Percentiles rank a stretch among this genome's conserved stretches.
Conservation (phyloP, 768 basidiomycete genomes). For the Lactarius deliciosus region DNA sequence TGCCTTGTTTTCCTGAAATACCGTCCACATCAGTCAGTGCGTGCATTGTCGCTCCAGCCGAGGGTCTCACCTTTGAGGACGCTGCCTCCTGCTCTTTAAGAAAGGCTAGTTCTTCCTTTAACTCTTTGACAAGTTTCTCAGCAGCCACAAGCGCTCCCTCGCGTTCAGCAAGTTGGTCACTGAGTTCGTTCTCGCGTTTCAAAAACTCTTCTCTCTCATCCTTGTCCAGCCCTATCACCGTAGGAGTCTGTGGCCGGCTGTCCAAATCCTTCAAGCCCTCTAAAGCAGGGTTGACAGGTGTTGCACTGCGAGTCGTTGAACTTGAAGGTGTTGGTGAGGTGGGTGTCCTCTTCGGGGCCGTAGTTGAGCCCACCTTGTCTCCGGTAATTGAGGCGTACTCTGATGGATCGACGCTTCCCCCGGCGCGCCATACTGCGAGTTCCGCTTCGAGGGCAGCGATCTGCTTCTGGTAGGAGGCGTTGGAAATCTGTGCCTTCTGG, state of each 20-base stretch:
- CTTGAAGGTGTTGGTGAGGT: slow-evolving; percentile 67
- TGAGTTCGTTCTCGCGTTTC: slow-evolving; percentile 93
- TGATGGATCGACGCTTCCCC: slow-evolving; percentile 77
- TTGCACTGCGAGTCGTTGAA: slow-evolving; percentile 64
- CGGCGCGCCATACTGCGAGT: slow-evolving; percentile 83
- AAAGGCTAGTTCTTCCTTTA: slow-evolving; percentile 85
- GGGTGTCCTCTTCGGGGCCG: slow-evolving; percentile 47
- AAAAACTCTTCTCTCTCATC: slow-evolving; percentile 98
- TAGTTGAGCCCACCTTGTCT: slow-evolving; percentile 49
- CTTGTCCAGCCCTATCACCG: slow-evolving; percentile 83
- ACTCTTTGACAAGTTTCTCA: slow-evolving; percentile 83
- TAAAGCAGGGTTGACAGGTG: slow-evolving; percentile 70
- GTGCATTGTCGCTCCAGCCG: slow-evolving; percentile 10
- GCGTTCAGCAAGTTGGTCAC: slow-evolving; percentile 88
- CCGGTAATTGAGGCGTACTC: slow-evolving; percentile 72
- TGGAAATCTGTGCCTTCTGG: slow-evolving; percentile 84
- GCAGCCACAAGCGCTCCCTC: slow-evolving; percentile 78
- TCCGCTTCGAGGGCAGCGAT: slow-evolving; percentile 91
- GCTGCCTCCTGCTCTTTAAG: slow-evolving; percentile 88
- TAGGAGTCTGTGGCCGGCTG: slow-evolving; percentile 91
- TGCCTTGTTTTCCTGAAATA: slow-evolving; percentile 80
- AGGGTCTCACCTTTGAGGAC: slow-evolving; percentile 61
- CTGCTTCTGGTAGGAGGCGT: slow-evolving; percentile 80
- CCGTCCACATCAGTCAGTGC: slow-evolving; percentile 9
- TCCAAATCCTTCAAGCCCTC: slow-evolving; percentile 75